phyloP scores from a whole-genome alignment of 2,329 filamentous ascomycete species.

The Hirsutella minnesotensis region DNA sequence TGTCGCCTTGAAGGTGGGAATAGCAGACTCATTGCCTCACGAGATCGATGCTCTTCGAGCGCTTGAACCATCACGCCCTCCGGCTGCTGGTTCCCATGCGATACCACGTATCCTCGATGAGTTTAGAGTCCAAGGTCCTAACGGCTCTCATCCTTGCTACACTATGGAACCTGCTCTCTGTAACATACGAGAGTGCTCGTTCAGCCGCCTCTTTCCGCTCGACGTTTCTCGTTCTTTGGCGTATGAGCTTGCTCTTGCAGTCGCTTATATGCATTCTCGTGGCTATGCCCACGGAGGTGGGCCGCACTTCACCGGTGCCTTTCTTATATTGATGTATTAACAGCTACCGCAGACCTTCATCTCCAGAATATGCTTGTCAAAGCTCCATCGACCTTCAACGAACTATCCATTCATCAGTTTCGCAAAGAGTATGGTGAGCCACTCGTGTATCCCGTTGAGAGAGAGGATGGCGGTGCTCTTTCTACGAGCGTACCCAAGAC shows the following conservation, averaged over 20 bases:
- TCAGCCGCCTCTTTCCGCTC: constrained; percentile 12
- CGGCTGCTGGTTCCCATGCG: neutral
- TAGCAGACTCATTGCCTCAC: constrained; percentile 9
- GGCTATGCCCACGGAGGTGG: constrained; percentile 20
- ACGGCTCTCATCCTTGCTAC: constrained; percentile 16
- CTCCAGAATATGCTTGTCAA: constrained; percentile 18
- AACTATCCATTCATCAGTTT: neutral
- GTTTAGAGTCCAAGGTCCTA: constrained; percentile 14
- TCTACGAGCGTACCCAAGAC: neutral
- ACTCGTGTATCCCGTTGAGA: neutral
- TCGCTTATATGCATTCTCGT: constrained; percentile 16
- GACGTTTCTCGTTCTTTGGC: constrained; percentile 14
- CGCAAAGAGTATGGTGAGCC: neutral
- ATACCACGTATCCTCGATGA: constrained; percentile 11
- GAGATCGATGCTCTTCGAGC: constrained; percentile 7
- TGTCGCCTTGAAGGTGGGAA: constrained; percentile 20
- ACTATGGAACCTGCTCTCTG: constrained; percentile 13
- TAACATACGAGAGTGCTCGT: constrained; percentile 10
- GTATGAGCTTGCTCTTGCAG: constrained; percentile 15
- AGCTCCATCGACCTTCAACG: constrained; percentile 7
- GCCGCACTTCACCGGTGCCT: neutral
- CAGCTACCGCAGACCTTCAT: neutral
- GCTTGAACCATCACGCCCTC: neutral
- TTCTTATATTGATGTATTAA: constrained; percentile 5
- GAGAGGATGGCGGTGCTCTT: neutral